phyloP scores from a whole-genome alignment of 805 yeast genomes.

The Saccharomyces jurei region DNA sequence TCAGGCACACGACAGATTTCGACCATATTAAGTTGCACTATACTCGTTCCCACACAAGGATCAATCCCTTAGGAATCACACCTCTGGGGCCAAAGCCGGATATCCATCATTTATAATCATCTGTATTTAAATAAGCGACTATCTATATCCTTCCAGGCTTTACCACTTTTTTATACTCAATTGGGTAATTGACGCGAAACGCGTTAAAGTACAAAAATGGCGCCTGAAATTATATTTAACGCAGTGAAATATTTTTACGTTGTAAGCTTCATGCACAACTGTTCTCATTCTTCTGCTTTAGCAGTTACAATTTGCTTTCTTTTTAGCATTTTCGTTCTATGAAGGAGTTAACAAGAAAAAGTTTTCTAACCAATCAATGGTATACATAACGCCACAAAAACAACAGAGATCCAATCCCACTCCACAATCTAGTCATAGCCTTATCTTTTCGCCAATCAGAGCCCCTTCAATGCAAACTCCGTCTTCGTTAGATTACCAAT shows the following conservation, averaged over 20 bases:
- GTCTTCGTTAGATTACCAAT: slow-evolving; percentile 7
- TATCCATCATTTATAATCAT: slow-evolving; percentile 40
- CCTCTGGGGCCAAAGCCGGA: slow-evolving; percentile 85
- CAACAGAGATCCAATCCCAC: slow-evolving; percentile 1
- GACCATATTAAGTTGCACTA: slow-evolving; percentile 89
- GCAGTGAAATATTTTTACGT: not conserved
- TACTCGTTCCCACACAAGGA: slow-evolving; percentile 71
- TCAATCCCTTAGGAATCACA: slow-evolving; percentile 77
- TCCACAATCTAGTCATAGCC: slow-evolving; percentile 4
- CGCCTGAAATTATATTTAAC: not conserved
- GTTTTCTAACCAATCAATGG: not conserved
- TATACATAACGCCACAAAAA: not conserved
- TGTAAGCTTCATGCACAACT: not conserved
- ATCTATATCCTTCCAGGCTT: not conserved
- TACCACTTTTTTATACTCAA: not conserved
- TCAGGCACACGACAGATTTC: slow-evolving; percentile 73
- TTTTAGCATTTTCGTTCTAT: not conserved
- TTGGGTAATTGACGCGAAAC: slow-evolving; percentile 4
- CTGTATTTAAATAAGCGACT: not conserved
- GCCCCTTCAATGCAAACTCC: slow-evolving; percentile 8
- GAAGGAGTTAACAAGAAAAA: not conserved
- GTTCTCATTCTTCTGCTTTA: not conserved
- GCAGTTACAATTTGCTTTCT: not conserved
- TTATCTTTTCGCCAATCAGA: slow-evolving; percentile 9
- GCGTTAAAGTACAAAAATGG: slow-evolving; percentile 1